These are phyloP conservation scores for Cercospora brassicicola DNA, from an alignment of 2,329 filamentous ascomycete genomes.

Conservation along the genomic window DNA sequence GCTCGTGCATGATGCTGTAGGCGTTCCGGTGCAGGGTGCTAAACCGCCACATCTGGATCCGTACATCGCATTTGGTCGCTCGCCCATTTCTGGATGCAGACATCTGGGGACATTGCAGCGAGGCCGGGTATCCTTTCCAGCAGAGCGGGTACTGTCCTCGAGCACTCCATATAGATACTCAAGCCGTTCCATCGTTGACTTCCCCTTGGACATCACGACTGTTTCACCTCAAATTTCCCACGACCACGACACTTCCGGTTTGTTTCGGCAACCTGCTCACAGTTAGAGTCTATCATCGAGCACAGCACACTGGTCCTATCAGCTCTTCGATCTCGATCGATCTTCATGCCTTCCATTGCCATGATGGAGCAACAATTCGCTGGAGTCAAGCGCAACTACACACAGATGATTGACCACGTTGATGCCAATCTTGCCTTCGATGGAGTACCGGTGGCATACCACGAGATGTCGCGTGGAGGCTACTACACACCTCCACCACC, in stretches of 20 bases:
- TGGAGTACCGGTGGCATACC: constrained; percentile 22
- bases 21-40: constrained; percentile 18
- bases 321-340: constrained; percentile 12
- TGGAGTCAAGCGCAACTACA: constrained; percentile 25
- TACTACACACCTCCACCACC: constrained; percentile 27
- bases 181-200: constrained; percentile 19
- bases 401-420: constrained; percentile 26
- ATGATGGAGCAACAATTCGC: constrained; percentile 17
- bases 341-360: constrained; percentile 15
- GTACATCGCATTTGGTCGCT: constrained; percentile 9
- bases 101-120: neutral
- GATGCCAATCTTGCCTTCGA: constrained; percentile 22
- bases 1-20: constrained; percentile 9
- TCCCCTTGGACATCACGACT: constrained; percentile 16
- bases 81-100: constrained; percentile 8
- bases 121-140: constrained; percentile 5
- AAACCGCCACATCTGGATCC: constrained; percentile 17
- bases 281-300: constrained; percentile 12
- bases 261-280: constrained; percentile 17
- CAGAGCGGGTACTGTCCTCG: constrained; percentile 16
- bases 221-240: constrained; percentile 22
- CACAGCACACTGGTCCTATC: constrained; percentile 13
- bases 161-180: constrained; percentile 27
- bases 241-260: constrained; percentile 16
- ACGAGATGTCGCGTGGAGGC: constrained; percentile 21